These are phyloP conservation scores for Cutaneotrichosporon dermatis DNA, from an alignment of 1,284 basidiomycete genomes.

Conservation along the genomic window DNA sequence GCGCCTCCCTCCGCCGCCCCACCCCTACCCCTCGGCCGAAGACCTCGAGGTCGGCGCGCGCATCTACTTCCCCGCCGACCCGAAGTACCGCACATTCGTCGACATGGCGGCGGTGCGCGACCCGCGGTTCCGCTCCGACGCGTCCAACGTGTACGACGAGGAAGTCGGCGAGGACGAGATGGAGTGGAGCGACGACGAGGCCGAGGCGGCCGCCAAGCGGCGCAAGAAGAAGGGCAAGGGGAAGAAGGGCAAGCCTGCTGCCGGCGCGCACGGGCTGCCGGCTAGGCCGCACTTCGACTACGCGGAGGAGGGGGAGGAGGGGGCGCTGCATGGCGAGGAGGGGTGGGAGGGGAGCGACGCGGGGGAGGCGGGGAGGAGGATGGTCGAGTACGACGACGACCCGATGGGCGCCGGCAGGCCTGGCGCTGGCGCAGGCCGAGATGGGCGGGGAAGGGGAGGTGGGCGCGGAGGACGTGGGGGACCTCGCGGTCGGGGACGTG, in stretches of 20 bases:
- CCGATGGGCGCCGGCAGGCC: neutral
- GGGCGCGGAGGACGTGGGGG: conserved; percentile 17
- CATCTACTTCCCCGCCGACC: conserved; percentile 51
- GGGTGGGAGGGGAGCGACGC: conserved; percentile 25
- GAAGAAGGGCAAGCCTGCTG: neutral
- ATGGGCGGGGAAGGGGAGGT: neutral
- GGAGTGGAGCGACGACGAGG: conserved; percentile 57
- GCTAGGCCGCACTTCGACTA: conserved; percentile 41
- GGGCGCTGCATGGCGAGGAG: conserved; percentile 3
- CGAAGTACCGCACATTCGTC: conserved; percentile 50
- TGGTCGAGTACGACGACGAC: conserved; percentile 23
- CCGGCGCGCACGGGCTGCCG: conserved; percentile 19
- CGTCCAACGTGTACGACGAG: conserved; percentile 56
- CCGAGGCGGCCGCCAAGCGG: conserved; percentile 52
- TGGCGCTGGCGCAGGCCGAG: too few relatives aligned
- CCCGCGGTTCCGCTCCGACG: conserved; percentile 53
- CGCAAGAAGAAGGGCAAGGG: conserved; percentile 31
- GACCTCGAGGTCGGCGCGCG: conserved; percentile 29
- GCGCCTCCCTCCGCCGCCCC: conserved; percentile 45
- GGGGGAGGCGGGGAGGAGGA: conserved; percentile 16
- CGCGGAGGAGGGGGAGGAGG: conserved; percentile 15
- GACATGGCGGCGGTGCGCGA: conserved; percentile 49
- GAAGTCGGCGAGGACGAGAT: conserved; percentile 55
- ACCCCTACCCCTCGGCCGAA: conserved; percentile 33
- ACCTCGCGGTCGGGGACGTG: conserved; percentile 25